Evolutionary conservation across 768 basidiomycete genomes (phyloP).

Genomic region (Chalciporus sphaerocephalus): DNA sequence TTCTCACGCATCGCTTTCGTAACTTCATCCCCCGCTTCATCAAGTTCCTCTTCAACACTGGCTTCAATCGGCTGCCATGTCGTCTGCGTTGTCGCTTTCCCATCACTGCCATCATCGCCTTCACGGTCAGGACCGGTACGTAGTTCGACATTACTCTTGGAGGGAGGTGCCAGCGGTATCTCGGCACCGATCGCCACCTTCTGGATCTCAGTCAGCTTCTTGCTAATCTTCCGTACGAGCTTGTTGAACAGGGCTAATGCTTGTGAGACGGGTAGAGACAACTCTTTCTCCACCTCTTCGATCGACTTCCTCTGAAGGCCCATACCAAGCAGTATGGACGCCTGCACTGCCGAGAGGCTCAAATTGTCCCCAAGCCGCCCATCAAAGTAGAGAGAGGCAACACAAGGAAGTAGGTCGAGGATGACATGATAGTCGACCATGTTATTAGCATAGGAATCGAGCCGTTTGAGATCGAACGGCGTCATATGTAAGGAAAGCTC

Average conservation of each 20-base stretch:
- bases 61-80: constrained; percentile 45
- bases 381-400: constrained; percentile 84
- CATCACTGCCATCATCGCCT: constrained; percentile 2
- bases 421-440: constrained; percentile 96
- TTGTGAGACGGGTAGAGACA: constrained; percentile 82
- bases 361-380: constrained; percentile 61
- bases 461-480: constrained; percentile 92
- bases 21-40: constrained; percentile 69
- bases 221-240: constrained; percentile 78
- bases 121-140: constrained; percentile 7
- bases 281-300: constrained; percentile 85
- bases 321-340: constrained; percentile 83
- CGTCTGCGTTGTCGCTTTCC: neutral
- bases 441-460: constrained; percentile 94
- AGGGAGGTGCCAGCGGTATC: constrained; percentile 43
- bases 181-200: constrained; percentile 70
- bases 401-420: constrained; percentile 80
- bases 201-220: constrained; percentile 69
- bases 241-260: constrained; percentile 89
- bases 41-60: constrained; percentile 61
- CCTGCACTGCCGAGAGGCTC: constrained; percentile 81
- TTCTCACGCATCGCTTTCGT: constrained; percentile 51
- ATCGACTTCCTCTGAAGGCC: constrained; percentile 86
- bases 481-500: constrained; percentile 67
- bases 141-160: constrained; percentile 7